Conservation (phyloP, 2,329 filamentous ascomycete genomes). For the Hortaea werneckii region DNA sequence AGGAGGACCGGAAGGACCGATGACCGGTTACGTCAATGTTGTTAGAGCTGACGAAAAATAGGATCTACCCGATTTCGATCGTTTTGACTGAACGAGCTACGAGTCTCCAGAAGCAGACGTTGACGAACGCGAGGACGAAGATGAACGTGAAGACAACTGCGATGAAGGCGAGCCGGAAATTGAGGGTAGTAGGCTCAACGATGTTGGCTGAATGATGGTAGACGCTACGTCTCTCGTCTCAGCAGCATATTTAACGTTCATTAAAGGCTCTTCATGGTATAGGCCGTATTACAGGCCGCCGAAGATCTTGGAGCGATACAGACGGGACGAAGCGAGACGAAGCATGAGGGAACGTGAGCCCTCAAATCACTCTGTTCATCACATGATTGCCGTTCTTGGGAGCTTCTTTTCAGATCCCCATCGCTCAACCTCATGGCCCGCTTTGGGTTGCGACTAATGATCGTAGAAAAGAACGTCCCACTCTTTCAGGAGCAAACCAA, state of each 20-base stretch:
- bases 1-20: not conserved
- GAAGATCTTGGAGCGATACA: not conserved
- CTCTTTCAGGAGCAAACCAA: too few species aligned
- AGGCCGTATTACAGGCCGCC: not conserved
- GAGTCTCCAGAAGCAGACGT: not conserved
- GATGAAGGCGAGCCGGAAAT: not conserved
- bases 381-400: too few species aligned
- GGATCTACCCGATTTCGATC: constrained; percentile 1
- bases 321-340: too few species aligned
- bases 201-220: not conserved
- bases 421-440: too few species aligned
- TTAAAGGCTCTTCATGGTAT: not conserved
- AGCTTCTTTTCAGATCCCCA: too few species aligned
- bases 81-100: not conserved
- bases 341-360: too few species aligned
- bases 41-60: not conserved
- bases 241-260: not conserved
- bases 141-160: not conserved
- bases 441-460: too few species aligned
- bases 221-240: not conserved
- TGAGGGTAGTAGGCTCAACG: not conserved
- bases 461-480: too few species aligned
- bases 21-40: constrained; percentile 1
- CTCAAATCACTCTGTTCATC: too few species aligned
- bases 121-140: not conserved